Evolutionary conservation across 2,329 filamentous ascomycete species (phyloP), one percentile per base, ranked within the genome.

Genomic region (Hypoxylon sp.): DNA sequence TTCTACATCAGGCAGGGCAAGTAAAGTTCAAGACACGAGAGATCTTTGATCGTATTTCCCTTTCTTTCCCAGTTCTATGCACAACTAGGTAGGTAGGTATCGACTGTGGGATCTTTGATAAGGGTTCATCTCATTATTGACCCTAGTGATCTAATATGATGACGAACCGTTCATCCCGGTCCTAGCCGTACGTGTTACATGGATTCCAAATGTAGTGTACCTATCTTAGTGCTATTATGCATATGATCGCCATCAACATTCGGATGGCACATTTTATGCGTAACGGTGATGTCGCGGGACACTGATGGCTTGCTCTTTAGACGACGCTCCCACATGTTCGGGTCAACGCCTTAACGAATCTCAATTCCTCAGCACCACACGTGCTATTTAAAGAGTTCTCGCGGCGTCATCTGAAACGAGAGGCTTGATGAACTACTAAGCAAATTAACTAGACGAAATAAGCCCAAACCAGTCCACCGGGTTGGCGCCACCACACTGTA

Each of bases 111-210:
- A 55, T 65, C 60, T 46, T 63, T 59, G 22, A 68, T 65, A 65
- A 49, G 56, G 27, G 46, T 33, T 66, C 63, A 64, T 64, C 66
- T 69, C 56, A 71, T 66, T 68, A 61, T 13, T 37, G 11, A 57
- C 61, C 62, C 59, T 46, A 33, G 62, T 51, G 62, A 71, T 66
- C 59, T 69, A 64, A 69, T 61, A 69, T 63, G 62, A 66, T 48
- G 66, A 64, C 46, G 69, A 66, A 55, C 59, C 48, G 17, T 42
- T 42, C 17, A 60, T 55, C 61, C 51, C 37, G 3, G 37, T n/a
- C 35, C 33, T 59, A 13, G 31, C 11, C 50, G 31, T 56, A 53
- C 51, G 31, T 61, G 25, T 8, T 57, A 14, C 66, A 69, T 51
- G 62, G 65, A 48, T 33, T 42, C 33, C 37, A 17, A 25, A 50